Evolutionary conservation across 2,329 filamentous ascomycete genomes (phyloP).

Genomic region (Exophiala viscosa): DNA sequence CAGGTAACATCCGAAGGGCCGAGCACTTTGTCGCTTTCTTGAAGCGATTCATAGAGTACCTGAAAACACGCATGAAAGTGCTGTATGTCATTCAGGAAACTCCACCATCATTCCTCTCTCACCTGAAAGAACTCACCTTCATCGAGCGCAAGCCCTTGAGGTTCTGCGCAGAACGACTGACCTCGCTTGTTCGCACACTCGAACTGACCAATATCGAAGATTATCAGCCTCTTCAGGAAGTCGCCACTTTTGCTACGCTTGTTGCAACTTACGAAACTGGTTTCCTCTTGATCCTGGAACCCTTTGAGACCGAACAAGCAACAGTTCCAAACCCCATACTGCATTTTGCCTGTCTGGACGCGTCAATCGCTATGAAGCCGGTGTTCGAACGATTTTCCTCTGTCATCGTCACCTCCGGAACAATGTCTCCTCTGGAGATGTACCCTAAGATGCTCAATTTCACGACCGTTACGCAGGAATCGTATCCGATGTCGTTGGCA

Average conservation of each 20-base stretch:
- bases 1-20: slow-evolving; percentile 90
- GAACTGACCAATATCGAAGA: slow-evolving; percentile 98
- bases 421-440: slow-evolving; percentile 95
- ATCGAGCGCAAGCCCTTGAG: slow-evolving; percentile 91
- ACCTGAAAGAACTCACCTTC: slow-evolving; percentile 92
- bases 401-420: slow-evolving; percentile 97
- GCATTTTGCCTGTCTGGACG: slow-evolving; percentile 94
- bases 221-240: slow-evolving; percentile 93
- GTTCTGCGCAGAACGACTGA: slow-evolving; percentile 92
- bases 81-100: slow-evolving; percentile 96
- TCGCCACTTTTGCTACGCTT: slow-evolving; percentile 93
- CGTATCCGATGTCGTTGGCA: slow-evolving; percentile 94
- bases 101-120: slow-evolving; percentile 84
- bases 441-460: slow-evolving; percentile 99
- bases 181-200: slow-evolving; percentile 87
- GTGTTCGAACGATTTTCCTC: slow-evolving; percentile 97
- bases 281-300: slow-evolving; percentile 93
- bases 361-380: slow-evolving; percentile 94
- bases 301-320: slow-evolving; percentile 90
- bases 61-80: slow-evolving; percentile 98
- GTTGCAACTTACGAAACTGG: slow-evolving; percentile 96
- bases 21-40: slow-evolving; percentile 95
- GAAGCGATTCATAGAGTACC: slow-evolving; percentile 94
- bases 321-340: slow-evolving; percentile 95
- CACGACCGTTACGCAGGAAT: slow-evolving; percentile 87